Base-by-base conservation (phyloP, 495 filamentous ascomycete genomes). In the Rhizodiscina lignyota region DNA sequence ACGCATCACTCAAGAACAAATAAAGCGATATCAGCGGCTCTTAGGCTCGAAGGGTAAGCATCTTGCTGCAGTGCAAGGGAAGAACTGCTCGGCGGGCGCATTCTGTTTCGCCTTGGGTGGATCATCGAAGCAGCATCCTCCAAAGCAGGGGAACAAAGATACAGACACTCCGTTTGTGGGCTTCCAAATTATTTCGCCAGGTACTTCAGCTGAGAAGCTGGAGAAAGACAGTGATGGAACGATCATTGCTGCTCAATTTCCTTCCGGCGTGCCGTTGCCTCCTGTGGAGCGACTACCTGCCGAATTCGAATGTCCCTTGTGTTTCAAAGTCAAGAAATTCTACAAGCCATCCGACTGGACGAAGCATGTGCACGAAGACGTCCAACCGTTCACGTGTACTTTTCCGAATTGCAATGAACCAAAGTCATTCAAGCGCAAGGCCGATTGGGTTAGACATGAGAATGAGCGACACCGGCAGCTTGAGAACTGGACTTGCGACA, bases 341-440 rank as follows among this genome's bases (percentile, higher is more conserved):
- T 70, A 78, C 44, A 96, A 96, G 55, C 87, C 87, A 21, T 94
- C 87, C 0, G 87, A 96, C 57, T 96, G 87, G 87, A 91, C 87
- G 11, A 96, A 96, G 52, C 87, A 96, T 48, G 81, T 96, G 4
- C 83, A 92, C 48, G 87, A 96, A 53, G 87, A 96, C 50, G 72
- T 94, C 8, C 81, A 91, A 50, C 87, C 87, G 3, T 96, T 94
- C 47, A 93, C 84, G 5, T 96, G 87, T 57, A 96, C 84, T 0
- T 94, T 89, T 55, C 68, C 74, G 10, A 60, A 74, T 18, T 96
- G 87, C 56, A 69, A 63, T 20, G 85, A 93, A 35, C 79, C 84
- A 18, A 93, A 92, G 54, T 87, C 83, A 17, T 96, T 94, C 63
- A 96, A 96, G 57, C 70, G 87, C 27, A 96, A 96, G 56, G 87